Evolutionary conservation across 2,329 filamentous ascomycete genomes (phyloP).

Genomic region (Fusarium sp.): DNA sequence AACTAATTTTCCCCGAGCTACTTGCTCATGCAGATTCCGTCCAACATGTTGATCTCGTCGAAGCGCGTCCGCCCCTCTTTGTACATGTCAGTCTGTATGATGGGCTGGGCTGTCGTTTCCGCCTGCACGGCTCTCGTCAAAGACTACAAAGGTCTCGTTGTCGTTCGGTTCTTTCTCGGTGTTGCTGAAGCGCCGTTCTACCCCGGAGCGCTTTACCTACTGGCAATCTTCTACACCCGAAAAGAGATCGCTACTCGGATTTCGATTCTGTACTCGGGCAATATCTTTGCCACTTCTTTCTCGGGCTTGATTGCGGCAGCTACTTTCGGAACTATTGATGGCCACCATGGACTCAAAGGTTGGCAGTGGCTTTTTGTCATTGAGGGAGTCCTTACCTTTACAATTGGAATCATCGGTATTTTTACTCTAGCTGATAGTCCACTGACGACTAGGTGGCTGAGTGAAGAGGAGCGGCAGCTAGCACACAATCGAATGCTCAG

Average conservation of each 20-base stretch:
- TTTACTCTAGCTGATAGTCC: constrained; percentile 56
- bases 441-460: constrained; percentile 55
- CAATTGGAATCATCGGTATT: constrained; percentile 50
- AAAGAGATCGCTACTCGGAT: constrained; percentile 53
- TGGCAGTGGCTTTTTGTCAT: constrained; percentile 55
- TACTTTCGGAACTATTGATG: constrained; percentile 54
- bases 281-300: constrained; percentile 54
- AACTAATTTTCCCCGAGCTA: constrained; percentile 28
- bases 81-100: constrained; percentile 58
- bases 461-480: constrained; percentile 55
- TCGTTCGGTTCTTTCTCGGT: constrained; percentile 60
- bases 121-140: constrained; percentile 60
- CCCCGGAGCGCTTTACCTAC: constrained; percentile 57
- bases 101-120: constrained; percentile 57
- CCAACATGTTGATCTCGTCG: constrained; percentile 56
- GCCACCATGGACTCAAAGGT: constrained; percentile 45
- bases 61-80: constrained; percentile 58
- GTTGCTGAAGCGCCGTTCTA: constrained; percentile 70
- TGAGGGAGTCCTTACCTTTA: constrained; percentile 49
- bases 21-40: constrained; percentile 53
- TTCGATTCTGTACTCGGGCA: constrained; percentile 49
- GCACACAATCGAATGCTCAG: constrained; percentile 57
- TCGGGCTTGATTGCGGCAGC: constrained; percentile 60
- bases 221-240: constrained; percentile 58
- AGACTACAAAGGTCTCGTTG: constrained; percentile 49